phyloP scores from a whole-genome alignment of 805 yeast species.

The Hanseniaspora singularis region DNA sequence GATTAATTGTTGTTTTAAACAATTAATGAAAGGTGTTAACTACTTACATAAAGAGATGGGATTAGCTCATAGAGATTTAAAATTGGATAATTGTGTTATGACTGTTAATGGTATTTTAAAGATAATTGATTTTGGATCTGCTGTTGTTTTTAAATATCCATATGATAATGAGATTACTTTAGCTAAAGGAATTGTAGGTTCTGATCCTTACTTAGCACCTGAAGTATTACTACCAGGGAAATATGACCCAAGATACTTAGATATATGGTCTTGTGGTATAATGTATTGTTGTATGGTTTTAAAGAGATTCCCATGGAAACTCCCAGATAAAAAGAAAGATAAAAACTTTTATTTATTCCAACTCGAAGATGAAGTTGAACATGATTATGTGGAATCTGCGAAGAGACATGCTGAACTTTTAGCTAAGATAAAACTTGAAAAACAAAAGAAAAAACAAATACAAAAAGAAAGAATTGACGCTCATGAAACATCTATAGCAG shows the following conservation, averaged over 20 bases:
- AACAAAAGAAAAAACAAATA: constrained; percentile 21
- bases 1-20: constrained; percentile 70
- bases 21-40: constrained; percentile 56
- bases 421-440: constrained; percentile 46
- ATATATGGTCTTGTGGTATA: constrained; percentile 75
- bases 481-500: no score
- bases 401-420: constrained; percentile 56
- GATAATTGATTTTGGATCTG: constrained; percentile 73
- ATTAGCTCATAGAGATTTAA: constrained; percentile 70
- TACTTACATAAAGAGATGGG: constrained; percentile 62
- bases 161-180: constrained; percentile 46
- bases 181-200: constrained; percentile 71
- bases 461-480: constrained; percentile 17
- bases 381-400: constrained; percentile 63
- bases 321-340: constrained; percentile 51
- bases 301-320: constrained; percentile 80
- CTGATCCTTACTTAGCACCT: constrained; percentile 80
- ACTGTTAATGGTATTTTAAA: constrained; percentile 62
- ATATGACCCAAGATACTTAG: constrained; percentile 69
- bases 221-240: constrained; percentile 48
- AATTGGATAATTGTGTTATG: constrained; percentile 72
- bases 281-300: constrained; percentile 80
- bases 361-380: constrained; percentile 59
- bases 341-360: constrained; percentile 58
- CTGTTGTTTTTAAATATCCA: constrained; percentile 71